phyloP scores from a whole-genome alignment of 148 eudicot species.

The Gaultheria prostrata region DNA sequence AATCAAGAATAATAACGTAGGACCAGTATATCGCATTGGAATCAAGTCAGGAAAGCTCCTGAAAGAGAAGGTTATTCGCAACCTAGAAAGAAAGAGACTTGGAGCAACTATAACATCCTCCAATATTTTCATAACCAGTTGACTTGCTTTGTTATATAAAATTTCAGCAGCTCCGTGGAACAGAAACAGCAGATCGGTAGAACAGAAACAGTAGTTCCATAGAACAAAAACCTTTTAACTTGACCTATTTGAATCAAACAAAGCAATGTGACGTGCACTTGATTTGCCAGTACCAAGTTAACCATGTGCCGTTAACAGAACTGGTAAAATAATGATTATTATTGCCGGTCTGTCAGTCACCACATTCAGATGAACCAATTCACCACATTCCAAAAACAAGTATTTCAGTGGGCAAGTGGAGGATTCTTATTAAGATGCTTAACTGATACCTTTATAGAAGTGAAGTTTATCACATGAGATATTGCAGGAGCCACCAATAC shows the following conservation, averaged over 20 bases:
- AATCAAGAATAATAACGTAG: background rate
- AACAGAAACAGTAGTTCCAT: background rate
- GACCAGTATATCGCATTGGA: background rate
- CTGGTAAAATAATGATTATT: background rate
- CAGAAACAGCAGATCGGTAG: background rate
- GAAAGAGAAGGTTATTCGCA: background rate
- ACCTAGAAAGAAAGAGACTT: background rate
- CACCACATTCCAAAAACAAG: background rate
- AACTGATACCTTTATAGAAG: constrained; percentile 66
- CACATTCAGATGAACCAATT: background rate
- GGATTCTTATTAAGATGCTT: background rate
- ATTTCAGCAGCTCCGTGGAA: background rate
- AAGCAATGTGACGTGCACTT: background rate
- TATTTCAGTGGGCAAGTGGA: background rate
- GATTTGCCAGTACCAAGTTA: background rate
- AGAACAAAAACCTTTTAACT: background rate
- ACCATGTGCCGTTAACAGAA: background rate
- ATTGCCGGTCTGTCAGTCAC: background rate
- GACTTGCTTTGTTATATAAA: background rate
- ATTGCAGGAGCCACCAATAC: constrained; percentile 89
- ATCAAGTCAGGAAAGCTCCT: background rate
- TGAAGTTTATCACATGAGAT: constrained; percentile 76
- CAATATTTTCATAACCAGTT: background rate
- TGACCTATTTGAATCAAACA: background rate
- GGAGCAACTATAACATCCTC: background rate